Evolutionary conservation across 768 basidiomycete species (phyloP).

Genomic region (Amyloporia xantha): DNA sequence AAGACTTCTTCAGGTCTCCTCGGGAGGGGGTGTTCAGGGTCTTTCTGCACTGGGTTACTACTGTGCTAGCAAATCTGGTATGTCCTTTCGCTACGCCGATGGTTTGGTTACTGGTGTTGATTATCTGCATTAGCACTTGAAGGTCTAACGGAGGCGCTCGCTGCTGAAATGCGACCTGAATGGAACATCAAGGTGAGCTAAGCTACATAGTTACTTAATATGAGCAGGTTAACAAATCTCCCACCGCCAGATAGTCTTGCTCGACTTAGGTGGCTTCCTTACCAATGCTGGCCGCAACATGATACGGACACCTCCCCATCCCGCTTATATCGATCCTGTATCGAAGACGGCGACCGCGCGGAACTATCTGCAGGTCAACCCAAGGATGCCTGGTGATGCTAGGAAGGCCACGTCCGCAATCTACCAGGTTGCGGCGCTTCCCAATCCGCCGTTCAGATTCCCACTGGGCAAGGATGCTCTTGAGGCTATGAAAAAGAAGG

Average conservation of each 20-base stretch:
- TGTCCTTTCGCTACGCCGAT: neutral
- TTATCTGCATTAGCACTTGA: slow-evolving; percentile 10
- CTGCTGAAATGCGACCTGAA: slow-evolving; percentile 13
- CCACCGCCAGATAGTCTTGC: slow-evolving; percentile 8
- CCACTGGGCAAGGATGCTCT: slow-evolving; percentile 13
- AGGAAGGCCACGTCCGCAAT: slow-evolving; percentile 3
- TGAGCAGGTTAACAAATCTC: neutral
- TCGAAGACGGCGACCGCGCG: neutral
- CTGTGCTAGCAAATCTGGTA: slow-evolving; percentile 21
- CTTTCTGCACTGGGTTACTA: slow-evolving; percentile 16
- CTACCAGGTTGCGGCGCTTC: slow-evolving; percentile 7
- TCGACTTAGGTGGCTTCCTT: slow-evolving; percentile 17
- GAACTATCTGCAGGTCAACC: slow-evolving; percentile 1
- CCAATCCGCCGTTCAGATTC: slow-evolving; percentile 11
- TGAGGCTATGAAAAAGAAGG: slow-evolving; percentile 10
- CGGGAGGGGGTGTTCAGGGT: slow-evolving; percentile 22
- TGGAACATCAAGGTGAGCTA: slow-evolving; percentile 19
- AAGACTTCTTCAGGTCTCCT: slow-evolving; percentile 32
- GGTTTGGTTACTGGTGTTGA: neutral
- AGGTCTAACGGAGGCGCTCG: slow-evolving; percentile 17
- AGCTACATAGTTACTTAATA: neutral
- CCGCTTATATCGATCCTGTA: slow-evolving; percentile 3
- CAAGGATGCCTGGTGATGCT: neutral
- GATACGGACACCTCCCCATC: slow-evolving; percentile 4
- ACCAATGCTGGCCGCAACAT: slow-evolving; percentile 13